Percentiles rank a stretch among this genome's conserved stretches.
Conservation (phyloP, 83 land plant species). For the Isoetes engelmannii region DNA sequence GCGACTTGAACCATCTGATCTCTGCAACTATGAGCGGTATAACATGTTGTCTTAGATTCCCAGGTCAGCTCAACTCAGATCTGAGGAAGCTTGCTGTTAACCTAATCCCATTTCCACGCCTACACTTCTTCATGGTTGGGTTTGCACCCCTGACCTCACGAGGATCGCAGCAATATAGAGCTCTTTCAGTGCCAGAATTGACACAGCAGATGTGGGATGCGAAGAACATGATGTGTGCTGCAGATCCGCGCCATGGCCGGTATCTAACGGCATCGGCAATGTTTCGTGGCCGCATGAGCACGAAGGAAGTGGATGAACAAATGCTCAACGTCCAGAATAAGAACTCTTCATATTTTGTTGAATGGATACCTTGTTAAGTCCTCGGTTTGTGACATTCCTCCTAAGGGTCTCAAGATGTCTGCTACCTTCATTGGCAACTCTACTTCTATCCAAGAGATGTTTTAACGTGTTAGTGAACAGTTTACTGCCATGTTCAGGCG, state of each 20-base stretch:
- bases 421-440: too few species aligned
- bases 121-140: conserved; percentile 17
- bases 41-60: conserved; percentile 7
- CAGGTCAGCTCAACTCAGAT: not conserved
- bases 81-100: conserved; percentile 13
- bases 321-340: not conserved
- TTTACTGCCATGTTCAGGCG: too few species aligned
- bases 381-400: not conserved
- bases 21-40: conserved; percentile 16
- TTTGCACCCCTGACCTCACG: not conserved
- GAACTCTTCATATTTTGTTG: conserved; percentile 2
- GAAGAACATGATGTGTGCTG: too few species aligned
- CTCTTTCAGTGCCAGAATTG: not conserved
- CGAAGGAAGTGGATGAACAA: not conserved
- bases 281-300: too few species aligned
- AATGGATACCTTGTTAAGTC: not conserved
- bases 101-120: conserved; percentile 13
- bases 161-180: conserved; percentile 2
- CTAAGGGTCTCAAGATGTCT: not conserved
- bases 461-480: too few species aligned
- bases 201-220: not conserved
- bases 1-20: conserved; percentile 15
- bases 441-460: too few species aligned
- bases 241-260: too few species aligned
- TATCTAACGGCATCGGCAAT: too few species aligned